A percentile compares a stretch with the other conserved stretches of the same genome.
Evolutionary conservation across 2,329 filamentous ascomycete species (phyloP).

Genomic region (Curvularia spicifera): DNA sequence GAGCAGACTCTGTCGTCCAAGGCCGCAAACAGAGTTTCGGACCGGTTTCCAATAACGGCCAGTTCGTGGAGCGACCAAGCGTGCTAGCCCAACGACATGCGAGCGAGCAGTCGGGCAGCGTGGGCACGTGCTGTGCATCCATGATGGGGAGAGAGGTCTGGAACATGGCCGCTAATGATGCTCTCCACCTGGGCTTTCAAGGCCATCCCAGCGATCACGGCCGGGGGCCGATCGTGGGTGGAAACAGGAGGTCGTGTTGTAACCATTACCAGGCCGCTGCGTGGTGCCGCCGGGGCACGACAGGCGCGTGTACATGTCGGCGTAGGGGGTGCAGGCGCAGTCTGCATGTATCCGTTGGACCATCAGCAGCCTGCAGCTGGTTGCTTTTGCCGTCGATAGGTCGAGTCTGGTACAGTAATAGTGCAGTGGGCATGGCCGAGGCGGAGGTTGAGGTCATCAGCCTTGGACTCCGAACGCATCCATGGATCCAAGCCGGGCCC

Average conservation of each 20-base stretch:
- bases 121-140: slow-evolving; percentile 6
- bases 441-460: slow-evolving; percentile 10
- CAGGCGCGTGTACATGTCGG: not conserved
- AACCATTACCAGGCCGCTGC: not conserved
- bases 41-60: slow-evolving; percentile 9
- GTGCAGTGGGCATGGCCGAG: not conserved
- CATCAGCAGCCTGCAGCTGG: not conserved
- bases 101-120: slow-evolving; percentile 1
- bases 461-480: slow-evolving; percentile 5
- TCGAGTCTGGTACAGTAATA: not conserved
- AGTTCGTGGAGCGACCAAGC: not conserved
- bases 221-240: not conserved
- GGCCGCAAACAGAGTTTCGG: slow-evolving; percentile 6
- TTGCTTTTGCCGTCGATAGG: not conserved
- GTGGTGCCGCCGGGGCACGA: not conserved
- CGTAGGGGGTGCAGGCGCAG: not conserved
- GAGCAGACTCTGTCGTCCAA: not conserved
- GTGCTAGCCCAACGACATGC: not conserved
- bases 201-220: slow-evolving; percentile 11
- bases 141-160: slow-evolving; percentile 6
- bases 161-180: slow-evolving; percentile 11
- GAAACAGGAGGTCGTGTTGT: not conserved
- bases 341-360: not conserved
- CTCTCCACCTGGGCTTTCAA: slow-evolving; percentile 8
- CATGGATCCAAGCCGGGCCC: slow-evolving; percentile 1